Evolutionary conservation across 805 yeast genomes (phyloP).

Genomic region (Zygosaccharomyces bailii): DNA sequence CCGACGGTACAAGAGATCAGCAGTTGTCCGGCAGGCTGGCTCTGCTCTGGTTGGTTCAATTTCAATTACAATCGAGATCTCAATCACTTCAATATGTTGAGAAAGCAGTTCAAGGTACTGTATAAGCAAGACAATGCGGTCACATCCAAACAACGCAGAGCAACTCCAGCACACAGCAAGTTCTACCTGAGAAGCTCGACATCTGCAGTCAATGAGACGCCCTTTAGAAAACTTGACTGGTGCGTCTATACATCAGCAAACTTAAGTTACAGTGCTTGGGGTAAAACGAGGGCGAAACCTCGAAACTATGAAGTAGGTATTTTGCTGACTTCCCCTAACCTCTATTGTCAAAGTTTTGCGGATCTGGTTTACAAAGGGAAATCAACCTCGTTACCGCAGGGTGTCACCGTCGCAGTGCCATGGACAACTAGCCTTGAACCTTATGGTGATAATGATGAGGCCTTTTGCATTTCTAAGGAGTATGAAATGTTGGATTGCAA

Average conservation of each 20-base stretch:
- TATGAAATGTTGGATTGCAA: constrained; percentile 7
- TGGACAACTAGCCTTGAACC: constrained; percentile 21
- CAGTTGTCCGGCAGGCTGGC: constrained; percentile 22
- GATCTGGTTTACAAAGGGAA: constrained; percentile 19
- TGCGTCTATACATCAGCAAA: constrained; percentile 71
- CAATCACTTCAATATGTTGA: constrained; percentile 19
- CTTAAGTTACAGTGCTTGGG: constrained; percentile 80
- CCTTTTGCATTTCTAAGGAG: constrained; percentile 22
- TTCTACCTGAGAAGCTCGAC: constrained; percentile 57
- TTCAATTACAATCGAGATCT: constrained; percentile 20
- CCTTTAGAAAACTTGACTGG: constrained; percentile 50
- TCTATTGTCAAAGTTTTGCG: constrained; percentile 23
- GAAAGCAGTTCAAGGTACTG: constrained; percentile 20
- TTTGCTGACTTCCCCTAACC: constrained; percentile 33
- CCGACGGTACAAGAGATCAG: constrained; percentile 30
- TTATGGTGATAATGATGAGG: constrained; percentile 20
- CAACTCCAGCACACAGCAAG: constrained; percentile 62
- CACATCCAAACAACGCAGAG: constrained; percentile 7
- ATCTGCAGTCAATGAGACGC: constrained; percentile 32
- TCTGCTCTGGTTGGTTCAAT: constrained; percentile 33
- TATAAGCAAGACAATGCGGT: constrained; percentile 22
- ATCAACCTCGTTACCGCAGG: not conserved
- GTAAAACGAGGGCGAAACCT: constrained; percentile 40
- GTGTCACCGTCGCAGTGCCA: constrained; percentile 16
- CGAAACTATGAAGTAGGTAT: constrained; percentile 56